A percentile compares a stretch with the other conserved stretches of the same genome.
These are phyloP conservation scores for Aspergillus niger DNA, from an alignment of 2,329 filamentous ascomycete species.

Conservation along the genomic window DNA sequence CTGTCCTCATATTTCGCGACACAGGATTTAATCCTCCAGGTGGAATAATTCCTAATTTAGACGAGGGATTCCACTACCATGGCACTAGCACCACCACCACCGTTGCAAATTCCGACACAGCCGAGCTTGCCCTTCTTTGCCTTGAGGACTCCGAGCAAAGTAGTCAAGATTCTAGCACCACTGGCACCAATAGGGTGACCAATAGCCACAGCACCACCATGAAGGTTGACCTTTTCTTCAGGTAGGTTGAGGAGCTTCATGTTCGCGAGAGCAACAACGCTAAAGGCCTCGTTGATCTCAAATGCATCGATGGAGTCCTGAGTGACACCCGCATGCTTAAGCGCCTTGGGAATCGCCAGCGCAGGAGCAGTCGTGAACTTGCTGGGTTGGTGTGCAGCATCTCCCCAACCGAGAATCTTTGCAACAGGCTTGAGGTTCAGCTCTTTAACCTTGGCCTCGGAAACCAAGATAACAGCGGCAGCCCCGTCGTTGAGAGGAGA, in stretches of 20 bases:
- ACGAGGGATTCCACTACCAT: slow-evolving; percentile 75
- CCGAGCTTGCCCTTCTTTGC: slow-evolving; percentile 94
- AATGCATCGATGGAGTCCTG: slow-evolving; percentile 83
- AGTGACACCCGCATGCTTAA: slow-evolving; percentile 86
- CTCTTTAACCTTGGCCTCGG: slow-evolving; percentile 90
- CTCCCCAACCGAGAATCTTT: slow-evolving; percentile 96
- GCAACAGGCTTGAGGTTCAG: slow-evolving; percentile 88
- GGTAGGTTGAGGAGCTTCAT: slow-evolving; percentile 82
- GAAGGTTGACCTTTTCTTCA: slow-evolving; percentile 89
- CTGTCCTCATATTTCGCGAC: not conserved
- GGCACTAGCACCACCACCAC: slow-evolving; percentile 91
- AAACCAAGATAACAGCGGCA: slow-evolving; percentile 87
- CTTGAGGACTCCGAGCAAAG: slow-evolving; percentile 81
- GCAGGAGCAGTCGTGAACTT: slow-evolving; percentile 95
- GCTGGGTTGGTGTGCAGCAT: slow-evolving; percentile 85
- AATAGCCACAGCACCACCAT: slow-evolving; percentile 91
- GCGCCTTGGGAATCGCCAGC: slow-evolving; percentile 93
- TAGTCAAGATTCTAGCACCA: slow-evolving; percentile 90
- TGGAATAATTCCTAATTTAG: slow-evolving; percentile 24
- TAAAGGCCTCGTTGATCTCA: slow-evolving; percentile 99
- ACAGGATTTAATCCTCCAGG: too few species aligned
- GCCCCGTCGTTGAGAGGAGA: slow-evolving; percentile 95
- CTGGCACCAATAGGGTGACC: slow-evolving; percentile 94
- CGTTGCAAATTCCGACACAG: slow-evolving; percentile 94
- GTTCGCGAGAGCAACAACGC: slow-evolving; percentile 93